A percentile compares a stretch with the other conserved stretches of the same genome.
Conservation (phyloP, 768 basidiomycete genomes). For the Pleurotus djamor region DNA sequence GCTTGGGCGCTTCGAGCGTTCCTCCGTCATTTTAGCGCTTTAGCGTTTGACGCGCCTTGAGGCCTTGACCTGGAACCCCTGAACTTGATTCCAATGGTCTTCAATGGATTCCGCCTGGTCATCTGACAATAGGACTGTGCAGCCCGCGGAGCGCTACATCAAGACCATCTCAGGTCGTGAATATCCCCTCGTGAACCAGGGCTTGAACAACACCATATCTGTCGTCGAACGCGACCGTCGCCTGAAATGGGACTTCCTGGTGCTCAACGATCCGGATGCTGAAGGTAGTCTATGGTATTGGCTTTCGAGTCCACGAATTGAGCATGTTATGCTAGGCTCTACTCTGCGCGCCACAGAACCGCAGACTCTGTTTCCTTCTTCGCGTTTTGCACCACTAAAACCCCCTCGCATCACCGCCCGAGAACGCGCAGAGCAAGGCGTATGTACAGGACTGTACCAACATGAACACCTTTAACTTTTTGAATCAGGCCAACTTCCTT, state of each 20-base stretch:
- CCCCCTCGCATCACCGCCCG: constrained; percentile 27
- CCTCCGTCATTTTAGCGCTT: neutral
- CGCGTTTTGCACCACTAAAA: constrained; percentile 33
- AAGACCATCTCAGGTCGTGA: constrained; percentile 27
- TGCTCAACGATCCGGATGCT: constrained; percentile 15
- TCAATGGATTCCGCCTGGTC: constrained; percentile 79
- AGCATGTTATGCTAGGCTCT: neutral
- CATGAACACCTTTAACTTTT: neutral
- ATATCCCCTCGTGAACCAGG: constrained; percentile 58
- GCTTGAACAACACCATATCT: constrained; percentile 55
- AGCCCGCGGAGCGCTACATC: constrained; percentile 8
- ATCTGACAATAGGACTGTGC: constrained; percentile 37
- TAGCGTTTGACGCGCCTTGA: neutral
- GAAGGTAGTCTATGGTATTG: too few species aligned
- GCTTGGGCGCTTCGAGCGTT: too few species aligned
- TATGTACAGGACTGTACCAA: constrained; percentile 24
- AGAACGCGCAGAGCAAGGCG: constrained; percentile 68
- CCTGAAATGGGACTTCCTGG: constrained; percentile 52
- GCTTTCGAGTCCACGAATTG: neutral
- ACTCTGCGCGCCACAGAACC: constrained; percentile 22
- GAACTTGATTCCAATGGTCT: neutral
- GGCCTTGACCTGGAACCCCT: too few species aligned
- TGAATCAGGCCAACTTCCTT: constrained; percentile 63
- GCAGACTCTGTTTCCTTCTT: constrained; percentile 56
- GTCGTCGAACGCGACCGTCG: constrained; percentile 40